Evolutionary conservation across 2,329 filamentous ascomycete species (phyloP).

Genomic region (Akanthomyces lecanii): DNA sequence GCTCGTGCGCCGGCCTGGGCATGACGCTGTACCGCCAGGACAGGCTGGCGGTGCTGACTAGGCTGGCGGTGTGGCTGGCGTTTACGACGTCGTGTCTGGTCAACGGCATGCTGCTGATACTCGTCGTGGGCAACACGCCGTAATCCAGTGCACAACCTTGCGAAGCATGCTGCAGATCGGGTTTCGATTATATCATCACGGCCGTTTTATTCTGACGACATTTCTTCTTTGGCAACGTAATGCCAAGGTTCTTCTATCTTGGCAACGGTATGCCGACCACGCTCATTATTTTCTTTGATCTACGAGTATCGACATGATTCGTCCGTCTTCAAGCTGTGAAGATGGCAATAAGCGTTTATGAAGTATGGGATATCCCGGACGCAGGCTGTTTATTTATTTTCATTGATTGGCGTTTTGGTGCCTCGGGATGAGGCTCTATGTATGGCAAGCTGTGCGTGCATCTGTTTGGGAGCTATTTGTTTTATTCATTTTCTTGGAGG

Average conservation of each 20-base stretch:
- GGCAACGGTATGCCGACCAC: background rate
- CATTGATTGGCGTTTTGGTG: background rate
- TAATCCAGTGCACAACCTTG: slow-evolving; percentile 20
- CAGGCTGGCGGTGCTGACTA: slow-evolving; percentile 38
- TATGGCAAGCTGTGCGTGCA: background rate
- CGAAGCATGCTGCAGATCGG: no score
- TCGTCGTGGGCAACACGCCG: slow-evolving; percentile 37
- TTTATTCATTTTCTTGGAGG: background rate
- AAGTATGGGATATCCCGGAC: background rate
- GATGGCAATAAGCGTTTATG: background rate
- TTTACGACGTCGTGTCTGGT: slow-evolving; percentile 38
- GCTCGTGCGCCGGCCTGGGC: slow-evolving; percentile 57
- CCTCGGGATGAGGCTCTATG: background rate
- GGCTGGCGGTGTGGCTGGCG: slow-evolving; percentile 35
- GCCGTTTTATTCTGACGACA: slow-evolving; percentile 1
- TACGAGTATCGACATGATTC: background rate
- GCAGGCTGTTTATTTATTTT: background rate
- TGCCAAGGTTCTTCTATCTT: background rate
- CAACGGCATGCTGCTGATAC: slow-evolving; percentile 41
- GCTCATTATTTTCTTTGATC: background rate
- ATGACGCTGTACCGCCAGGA: slow-evolving; percentile 52
- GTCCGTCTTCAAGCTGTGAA: no score
- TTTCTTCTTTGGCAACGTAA: background rate
- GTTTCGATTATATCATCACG: background rate
- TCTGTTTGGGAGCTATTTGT: background rate